These are phyloP conservation scores for Rhizopogon sp. DNA, from an alignment of 768 basidiomycete species.

Conservation along the genomic window DNA sequence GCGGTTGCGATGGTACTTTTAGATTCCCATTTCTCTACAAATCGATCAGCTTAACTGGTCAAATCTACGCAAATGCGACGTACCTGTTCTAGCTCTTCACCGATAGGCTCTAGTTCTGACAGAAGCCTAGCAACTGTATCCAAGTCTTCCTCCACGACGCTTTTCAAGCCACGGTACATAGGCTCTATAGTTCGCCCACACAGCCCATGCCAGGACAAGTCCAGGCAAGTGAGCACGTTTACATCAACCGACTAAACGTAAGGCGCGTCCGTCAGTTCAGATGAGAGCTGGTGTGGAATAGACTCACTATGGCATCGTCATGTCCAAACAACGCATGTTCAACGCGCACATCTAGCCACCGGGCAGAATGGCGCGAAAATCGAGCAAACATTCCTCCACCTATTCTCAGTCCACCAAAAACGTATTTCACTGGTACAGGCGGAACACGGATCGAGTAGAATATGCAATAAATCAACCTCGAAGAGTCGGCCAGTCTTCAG, in stretches of 20 bases:
- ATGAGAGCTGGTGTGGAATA: neutral
- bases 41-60: neutral
- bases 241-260: constrained; percentile 10
- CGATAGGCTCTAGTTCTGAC: constrained; percentile 32
- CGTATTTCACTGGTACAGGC: no score
- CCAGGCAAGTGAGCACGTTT: constrained; percentile 4
- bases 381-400: constrained; percentile 6
- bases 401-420: neutral
- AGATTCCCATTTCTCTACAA: neutral
- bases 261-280: neutral
- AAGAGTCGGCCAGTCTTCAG: neutral
- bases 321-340: constrained; percentile 2
- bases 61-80: neutral
- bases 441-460: neutral
- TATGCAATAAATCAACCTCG: neutral
- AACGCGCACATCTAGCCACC: constrained; percentile 9
- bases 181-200: constrained; percentile 28
- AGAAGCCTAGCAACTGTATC: constrained; percentile 38
- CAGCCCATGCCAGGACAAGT: constrained; percentile 22
- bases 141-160: constrained; percentile 33
- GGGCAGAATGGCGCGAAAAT: constrained; percentile 5
- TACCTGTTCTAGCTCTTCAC: constrained; percentile 15
- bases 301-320: constrained; percentile 11
- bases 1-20: neutral
- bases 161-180: constrained; percentile 30